Base-by-base conservation (phyloP, 2,329 filamentous ascomycete genomes). In the Verticillium dahliae region DNA sequence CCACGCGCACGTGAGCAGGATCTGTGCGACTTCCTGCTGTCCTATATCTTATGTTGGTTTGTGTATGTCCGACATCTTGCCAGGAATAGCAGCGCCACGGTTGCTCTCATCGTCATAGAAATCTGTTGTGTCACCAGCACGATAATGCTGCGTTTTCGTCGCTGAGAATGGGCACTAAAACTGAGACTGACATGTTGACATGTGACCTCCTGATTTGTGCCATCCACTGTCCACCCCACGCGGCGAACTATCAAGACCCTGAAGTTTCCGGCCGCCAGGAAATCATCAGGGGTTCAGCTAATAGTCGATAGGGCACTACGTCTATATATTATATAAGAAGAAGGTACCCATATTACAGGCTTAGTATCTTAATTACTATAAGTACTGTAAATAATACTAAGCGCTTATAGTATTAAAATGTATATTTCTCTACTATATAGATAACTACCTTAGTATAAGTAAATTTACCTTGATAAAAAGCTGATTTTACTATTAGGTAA, bases 101-200 rank as follows among this genome's bases (percentile, higher is more conserved):
- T 2, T 52, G 22, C n/a, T 15, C n/a, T 35, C 34, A 56, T 56
- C 54, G 54, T 56, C 14, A 33, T 11, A 31, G 9, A 9, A 56
- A 15, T 31, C 15, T 34, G 18, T 59, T 33, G 34, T 31, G 58
- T 55, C 45, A 2, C 33, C 50, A 31, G 41, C 31, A 59, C 58
- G 58, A 59, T n/a, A 52, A 38, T 39, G 33, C 33, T 41, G 58
- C 34, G 33, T 59, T 59, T 59, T 59, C 58, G 58, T 59, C 58
- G 45, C 45, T 31, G 37, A 38, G 10, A n/a, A n/a, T 33, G 45
- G 34, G 34, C 58, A 55, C 54, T 59, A 33, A n/a, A 52, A 9
- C n/a, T 52, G 45, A 50, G 18, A 50, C n/a, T 50, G 18, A 22
- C 18, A 52, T 18, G 45, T 18, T 18, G 22, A 18, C 45, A 52